phyloP scores from a whole-genome alignment of 2,329 filamentous ascomycete genomes.

The Calycina herbarum region DNA sequence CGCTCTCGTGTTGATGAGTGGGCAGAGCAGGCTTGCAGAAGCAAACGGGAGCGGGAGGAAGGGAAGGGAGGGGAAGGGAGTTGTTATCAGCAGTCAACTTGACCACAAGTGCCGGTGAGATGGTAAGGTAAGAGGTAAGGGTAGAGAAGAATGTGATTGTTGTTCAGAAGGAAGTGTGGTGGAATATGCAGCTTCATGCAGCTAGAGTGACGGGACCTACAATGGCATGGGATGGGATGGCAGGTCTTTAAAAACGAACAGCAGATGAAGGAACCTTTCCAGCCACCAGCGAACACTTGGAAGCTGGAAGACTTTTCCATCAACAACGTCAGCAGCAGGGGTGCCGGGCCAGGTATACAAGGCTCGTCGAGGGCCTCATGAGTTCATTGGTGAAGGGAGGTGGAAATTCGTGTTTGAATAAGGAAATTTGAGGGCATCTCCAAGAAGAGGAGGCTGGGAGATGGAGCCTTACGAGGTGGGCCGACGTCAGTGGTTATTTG shows the following conservation, averaged over 20 bases:
- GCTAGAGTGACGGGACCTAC: not conserved
- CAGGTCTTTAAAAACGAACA: not conserved
- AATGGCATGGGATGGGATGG: not conserved
- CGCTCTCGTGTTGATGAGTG: not conserved
- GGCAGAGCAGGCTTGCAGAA: constrained; percentile 4
- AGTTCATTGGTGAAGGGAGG: not conserved
- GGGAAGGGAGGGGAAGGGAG: not conserved
- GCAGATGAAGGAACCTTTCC: not conserved
- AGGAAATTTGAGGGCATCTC: not conserved
- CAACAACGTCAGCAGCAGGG: constrained; percentile 9
- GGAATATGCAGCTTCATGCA: constrained; percentile 7
- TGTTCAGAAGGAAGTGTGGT: not conserved
- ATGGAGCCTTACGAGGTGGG: not conserved
- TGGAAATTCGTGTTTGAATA: constrained; percentile 5
- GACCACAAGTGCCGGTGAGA: constrained; percentile 6
- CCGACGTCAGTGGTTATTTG: not conserved
- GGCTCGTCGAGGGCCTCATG: not conserved
- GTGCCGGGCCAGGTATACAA: not conserved
- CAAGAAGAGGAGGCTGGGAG: constrained; percentile 5
- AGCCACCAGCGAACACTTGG: constrained; percentile 10
- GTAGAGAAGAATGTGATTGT: not conserved
- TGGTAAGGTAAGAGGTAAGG: not conserved
- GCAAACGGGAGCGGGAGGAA: not conserved
- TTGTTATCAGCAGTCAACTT: not conserved
- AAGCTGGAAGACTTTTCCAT: not conserved